These are phyloP conservation scores for Geopyxis carbonaria DNA, from an alignment of 495 filamentous ascomycete species.

Conservation along the genomic window DNA sequence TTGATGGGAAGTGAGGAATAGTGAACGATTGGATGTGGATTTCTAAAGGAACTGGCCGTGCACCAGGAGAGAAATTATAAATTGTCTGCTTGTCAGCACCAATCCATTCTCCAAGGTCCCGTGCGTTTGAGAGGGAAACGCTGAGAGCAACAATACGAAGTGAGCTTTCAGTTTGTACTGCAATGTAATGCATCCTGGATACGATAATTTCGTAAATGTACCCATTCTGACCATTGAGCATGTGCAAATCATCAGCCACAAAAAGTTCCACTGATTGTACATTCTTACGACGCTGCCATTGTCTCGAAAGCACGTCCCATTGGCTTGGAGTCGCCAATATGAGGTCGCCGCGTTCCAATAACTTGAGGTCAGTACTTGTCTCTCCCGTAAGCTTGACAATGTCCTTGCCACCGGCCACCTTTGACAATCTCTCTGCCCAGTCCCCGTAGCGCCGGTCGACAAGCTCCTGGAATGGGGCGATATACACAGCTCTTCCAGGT, in stretches of 20 bases:
- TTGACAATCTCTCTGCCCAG: conserved; percentile 61
- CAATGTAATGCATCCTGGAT: conserved; percentile 93
- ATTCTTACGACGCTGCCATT: conserved; percentile 92
- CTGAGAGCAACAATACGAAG: conserved; percentile 83
- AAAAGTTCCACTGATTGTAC: conserved; percentile 81
- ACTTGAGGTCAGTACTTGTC: conserved; percentile 74
- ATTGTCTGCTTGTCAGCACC: conserved; percentile 97
- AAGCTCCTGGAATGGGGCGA: conserved; percentile 90
- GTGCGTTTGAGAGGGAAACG: conserved; percentile 80
- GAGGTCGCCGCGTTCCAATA: conserved; percentile 75
- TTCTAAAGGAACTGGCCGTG: conserved; percentile 73
- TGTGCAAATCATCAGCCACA: conserved; percentile 89
- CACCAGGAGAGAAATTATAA: conserved; percentile 92
- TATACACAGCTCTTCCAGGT: conserved; percentile 69
- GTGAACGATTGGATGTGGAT: conserved; percentile 91
- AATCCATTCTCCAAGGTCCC: conserved; percentile 96
- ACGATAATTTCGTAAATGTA: conserved; percentile 92
- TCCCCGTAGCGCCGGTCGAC: conserved; percentile 63
- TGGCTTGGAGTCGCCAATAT: conserved; percentile 84
- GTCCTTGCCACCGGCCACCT: conserved; percentile 67
- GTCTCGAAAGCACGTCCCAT: conserved; percentile 89
- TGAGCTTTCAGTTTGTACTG: conserved; percentile 64
- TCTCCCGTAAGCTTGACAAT: conserved; percentile 92
- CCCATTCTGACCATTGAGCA: conserved; percentile 78
- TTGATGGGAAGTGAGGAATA: conserved; percentile 88